Percentiles rank a stretch among this genome's conserved stretches.
phyloP scores from a whole-genome alignment of 345 rosid genomes.

The Erysimum cheiranthoides region DNA sequence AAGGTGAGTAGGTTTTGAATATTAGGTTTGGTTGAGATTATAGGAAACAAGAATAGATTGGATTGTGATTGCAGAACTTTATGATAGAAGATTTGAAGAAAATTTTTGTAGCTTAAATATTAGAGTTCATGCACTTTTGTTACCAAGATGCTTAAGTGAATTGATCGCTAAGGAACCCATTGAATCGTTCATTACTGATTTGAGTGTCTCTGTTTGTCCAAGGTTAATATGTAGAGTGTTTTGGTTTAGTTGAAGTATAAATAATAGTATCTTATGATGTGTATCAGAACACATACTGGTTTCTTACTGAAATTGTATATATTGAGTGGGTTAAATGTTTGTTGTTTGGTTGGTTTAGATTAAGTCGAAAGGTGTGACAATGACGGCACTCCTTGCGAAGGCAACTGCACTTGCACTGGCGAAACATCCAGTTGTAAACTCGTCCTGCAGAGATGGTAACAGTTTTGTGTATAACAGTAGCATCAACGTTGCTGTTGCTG shows the following conservation, averaged over 20 bases:
- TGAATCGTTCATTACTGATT: background rate
- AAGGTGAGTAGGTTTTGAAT: conserved; percentile 54
- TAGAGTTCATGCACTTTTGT: background rate
- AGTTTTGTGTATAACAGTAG: conserved; percentile 85
- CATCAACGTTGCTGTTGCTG: conserved; percentile 95
- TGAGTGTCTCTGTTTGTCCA: background rate
- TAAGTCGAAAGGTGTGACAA: conserved; percentile 94
- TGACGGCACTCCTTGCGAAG: conserved; percentile 95
- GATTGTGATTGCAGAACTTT: conserved; percentile 26
- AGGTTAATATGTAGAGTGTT: background rate
- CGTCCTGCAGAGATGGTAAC: conserved; percentile 89
- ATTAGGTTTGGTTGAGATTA: background rate
- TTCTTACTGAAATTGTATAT: background rate
- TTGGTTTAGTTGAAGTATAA: conserved; percentile 1
- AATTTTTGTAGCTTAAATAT: background rate
- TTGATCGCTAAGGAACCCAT: background rate
- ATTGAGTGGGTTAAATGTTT: background rate
- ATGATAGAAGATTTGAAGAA: background rate
- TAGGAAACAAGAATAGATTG: background rate
- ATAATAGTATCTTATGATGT: background rate
- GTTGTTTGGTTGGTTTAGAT: conserved; percentile 58
- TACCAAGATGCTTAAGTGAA: background rate
- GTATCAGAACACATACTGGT: background rate
- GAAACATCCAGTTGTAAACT: conserved; percentile 81
- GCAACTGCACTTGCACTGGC: conserved; percentile 91